phyloP scores from a whole-genome alignment of 2,329 filamentous ascomycete genomes.

The Cercospora janseana region DNA sequence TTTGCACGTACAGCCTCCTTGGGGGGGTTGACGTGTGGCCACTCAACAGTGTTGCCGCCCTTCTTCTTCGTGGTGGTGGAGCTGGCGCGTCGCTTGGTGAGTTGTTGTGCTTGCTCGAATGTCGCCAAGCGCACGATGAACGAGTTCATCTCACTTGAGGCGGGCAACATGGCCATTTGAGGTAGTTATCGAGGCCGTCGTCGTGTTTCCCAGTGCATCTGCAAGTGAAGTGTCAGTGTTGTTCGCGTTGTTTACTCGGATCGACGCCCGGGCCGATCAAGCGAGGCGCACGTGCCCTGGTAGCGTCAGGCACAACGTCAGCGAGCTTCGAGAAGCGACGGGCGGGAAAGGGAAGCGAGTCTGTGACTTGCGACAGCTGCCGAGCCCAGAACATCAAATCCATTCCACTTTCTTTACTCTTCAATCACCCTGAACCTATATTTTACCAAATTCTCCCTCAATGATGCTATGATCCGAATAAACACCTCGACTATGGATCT shows the following conservation, averaged over 20 bases:
- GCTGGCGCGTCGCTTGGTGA: conserved; percentile 68
- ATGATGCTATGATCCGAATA: conserved; percentile 5
- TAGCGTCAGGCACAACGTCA: conserved; percentile 10
- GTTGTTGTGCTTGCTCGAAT: conserved; percentile 65
- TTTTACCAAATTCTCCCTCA: conserved; percentile 10
- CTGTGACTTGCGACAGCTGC: background rate
- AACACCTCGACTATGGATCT: conserved; percentile 10
- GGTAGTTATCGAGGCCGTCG: conserved; percentile 6
- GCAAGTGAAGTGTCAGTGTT: conserved; percentile 1
- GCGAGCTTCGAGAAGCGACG: conserved; percentile 10
- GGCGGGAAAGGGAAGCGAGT: background rate
- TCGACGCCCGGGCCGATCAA: conserved; percentile 1
- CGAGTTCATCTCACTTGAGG: conserved; percentile 52
- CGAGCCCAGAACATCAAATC: background rate
- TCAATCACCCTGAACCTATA: background rate
- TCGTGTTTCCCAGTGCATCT: conserved; percentile 6
- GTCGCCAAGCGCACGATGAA: conserved; percentile 76
- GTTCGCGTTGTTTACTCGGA: conserved; percentile 6
- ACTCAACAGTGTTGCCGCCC: conserved; percentile 55
- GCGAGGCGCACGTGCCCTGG: conserved; percentile 8
- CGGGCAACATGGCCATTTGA: conserved; percentile 41
- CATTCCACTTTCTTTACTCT: background rate
- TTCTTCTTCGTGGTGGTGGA: conserved; percentile 54
- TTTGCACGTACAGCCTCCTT: conserved; percentile 59
- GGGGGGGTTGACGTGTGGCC: conserved; percentile 73